These are phyloP conservation scores for Coffea canephora DNA, from an alignment of 257 asterid genomes.

Conservation along the genomic window DNA sequence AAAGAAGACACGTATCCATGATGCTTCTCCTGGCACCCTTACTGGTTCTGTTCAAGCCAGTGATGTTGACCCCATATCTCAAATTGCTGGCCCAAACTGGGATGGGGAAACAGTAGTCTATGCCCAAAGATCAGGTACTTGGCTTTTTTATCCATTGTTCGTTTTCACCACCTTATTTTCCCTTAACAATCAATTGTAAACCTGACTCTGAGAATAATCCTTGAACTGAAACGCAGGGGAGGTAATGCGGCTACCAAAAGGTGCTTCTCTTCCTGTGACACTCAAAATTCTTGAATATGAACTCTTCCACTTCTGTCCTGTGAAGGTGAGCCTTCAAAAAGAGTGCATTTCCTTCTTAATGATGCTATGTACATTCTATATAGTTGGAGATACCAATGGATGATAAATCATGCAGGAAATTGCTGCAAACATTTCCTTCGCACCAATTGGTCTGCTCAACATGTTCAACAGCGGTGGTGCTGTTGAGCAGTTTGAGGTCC, in stretches of 20 bases:
- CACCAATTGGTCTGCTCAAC: conserved; percentile 86
- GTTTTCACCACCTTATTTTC: neutral
- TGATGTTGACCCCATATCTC: conserved; percentile 63
- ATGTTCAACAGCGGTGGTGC: conserved; percentile 94
- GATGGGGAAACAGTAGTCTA: conserved; percentile 67
- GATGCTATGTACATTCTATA: neutral
- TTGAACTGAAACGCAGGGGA: conserved; percentile 37
- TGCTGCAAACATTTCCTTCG: conserved; percentile 44
- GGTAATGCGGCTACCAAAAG: conserved; percentile 54
- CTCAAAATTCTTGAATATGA: conserved; percentile 83
- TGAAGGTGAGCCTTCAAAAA: conserved; percentile 50
- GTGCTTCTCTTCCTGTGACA: conserved; percentile 79
- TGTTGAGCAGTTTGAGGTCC: conserved; percentile 57
- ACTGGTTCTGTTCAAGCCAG: conserved; percentile 66
- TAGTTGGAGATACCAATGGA: neutral
- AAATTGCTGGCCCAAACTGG: conserved; percentile 80
- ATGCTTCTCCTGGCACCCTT: conserved; percentile 84
- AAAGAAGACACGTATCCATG: conserved; percentile 86
- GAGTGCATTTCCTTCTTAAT: too few species aligned
- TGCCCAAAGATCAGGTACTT: conserved; percentile 54
- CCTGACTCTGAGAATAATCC: neutral
- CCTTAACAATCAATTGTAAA: neutral
- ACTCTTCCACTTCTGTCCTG: conserved; percentile 84
- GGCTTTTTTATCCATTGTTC: neutral
- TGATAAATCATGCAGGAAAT: conserved; percentile 43